These are phyloP conservation scores for Zoysia japonica DNA, from an alignment of 176 grass and related monocot genomes.

Conservation along the genomic window DNA sequence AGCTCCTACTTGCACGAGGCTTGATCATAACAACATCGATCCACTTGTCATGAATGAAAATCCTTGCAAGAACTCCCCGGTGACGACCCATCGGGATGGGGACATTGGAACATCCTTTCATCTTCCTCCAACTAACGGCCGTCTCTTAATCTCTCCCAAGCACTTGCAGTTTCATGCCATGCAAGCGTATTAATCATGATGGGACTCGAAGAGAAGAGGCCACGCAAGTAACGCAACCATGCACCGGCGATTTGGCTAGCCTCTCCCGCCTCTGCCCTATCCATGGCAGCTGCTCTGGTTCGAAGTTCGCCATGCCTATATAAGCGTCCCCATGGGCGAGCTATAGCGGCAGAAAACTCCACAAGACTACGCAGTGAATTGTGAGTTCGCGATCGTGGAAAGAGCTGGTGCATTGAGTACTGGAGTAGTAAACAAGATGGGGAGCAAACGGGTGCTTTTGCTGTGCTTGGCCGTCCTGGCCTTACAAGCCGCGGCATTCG, in stretches of 20 bases:
- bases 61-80: background rate
- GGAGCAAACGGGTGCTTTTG: constrained; percentile 23
- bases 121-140: constrained; percentile 34
- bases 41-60: background rate
- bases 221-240: background rate
- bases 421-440: constrained; percentile 16
- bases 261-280: background rate
- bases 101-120: constrained; percentile 33
- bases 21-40: background rate
- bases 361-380: background rate
- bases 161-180: background rate
- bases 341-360: too few species aligned
- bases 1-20: background rate
- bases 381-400: background rate
- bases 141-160: background rate
- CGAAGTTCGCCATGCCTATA: background rate
- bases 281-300: background rate
- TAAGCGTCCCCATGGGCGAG: background rate
- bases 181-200: constrained; percentile 3
- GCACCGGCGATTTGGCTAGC: background rate
- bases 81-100: constrained; percentile 20
- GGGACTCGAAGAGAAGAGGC: background rate
- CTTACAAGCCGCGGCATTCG: constrained; percentile 21
- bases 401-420: too few species aligned
- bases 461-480: constrained; percentile 2